Conservation (phyloP, 2,329 filamentous ascomycete genomes). For the Cyphellophora attinorum region DNA sequence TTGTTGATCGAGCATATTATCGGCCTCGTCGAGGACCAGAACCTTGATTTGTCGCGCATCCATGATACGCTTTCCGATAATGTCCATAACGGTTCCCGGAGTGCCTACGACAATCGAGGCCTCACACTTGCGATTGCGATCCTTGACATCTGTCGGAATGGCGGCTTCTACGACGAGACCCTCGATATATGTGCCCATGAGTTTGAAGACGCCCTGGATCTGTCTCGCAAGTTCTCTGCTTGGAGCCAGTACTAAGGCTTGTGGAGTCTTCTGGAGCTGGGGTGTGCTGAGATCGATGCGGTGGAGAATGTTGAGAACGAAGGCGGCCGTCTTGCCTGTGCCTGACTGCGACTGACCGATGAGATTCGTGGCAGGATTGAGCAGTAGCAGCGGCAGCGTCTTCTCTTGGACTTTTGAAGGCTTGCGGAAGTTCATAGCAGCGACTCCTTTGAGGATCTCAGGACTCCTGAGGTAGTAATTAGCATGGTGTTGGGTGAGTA, state of each 20-base stretch:
- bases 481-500: neutral
- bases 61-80: conserved; percentile 68
- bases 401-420: conserved; percentile 97
- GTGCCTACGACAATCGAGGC: conserved; percentile 84
- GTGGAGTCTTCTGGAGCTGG: conserved; percentile 49
- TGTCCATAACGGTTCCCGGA: conserved; percentile 83
- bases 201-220: conserved; percentile 74
- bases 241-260: conserved; percentile 81
- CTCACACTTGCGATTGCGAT: conserved; percentile 58
- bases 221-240: conserved; percentile 92
- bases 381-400: conserved; percentile 79
- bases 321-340: conserved; percentile 95
- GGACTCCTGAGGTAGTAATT: conserved; percentile 9
- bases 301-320: conserved; percentile 82
- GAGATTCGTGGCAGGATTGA: conserved; percentile 82
- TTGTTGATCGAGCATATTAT: conserved; percentile 97
- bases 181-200: conserved; percentile 76
- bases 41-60: conserved; percentile 64
- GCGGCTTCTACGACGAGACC: conserved; percentile 69
- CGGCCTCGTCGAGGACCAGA: conserved; percentile 89
- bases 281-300: conserved; percentile 66
- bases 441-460: conserved; percentile 63
- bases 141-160: conserved; percentile 64
- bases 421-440: conserved; percentile 78
- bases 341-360: conserved; percentile 99